Base-by-base conservation (phyloP, 106 monocot genomes). In the Vanilla planifolia region DNA sequence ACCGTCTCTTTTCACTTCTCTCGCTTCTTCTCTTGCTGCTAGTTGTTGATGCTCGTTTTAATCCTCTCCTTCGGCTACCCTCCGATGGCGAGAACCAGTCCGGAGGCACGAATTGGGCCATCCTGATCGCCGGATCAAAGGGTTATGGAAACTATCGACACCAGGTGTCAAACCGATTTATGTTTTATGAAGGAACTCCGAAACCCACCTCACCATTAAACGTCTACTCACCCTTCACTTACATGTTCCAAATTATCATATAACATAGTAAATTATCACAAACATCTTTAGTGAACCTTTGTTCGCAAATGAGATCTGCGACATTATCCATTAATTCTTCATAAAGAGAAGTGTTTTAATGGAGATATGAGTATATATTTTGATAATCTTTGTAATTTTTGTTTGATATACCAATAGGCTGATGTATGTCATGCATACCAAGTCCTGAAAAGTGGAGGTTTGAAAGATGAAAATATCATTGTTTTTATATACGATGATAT, bases 401-500 rank as follows among this genome's bases (percentile, higher is more conserved):
- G n/a, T n/a, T n/a, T 21, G 4, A 67, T 8, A 17, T 56, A 61
- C 28, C 25, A 35, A 50, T 58, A 98, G 96, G 96, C 96, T 32
- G 96, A 98, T 62, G 40, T 92, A 37, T 98, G 96, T 53, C 96
- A 98, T 73, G 91, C 96, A 21, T 98, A 98, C 50, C 96, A 92
- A 79, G 70, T 92, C 63, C 63, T 98, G 84, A 91, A 79, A 77
- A 77, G 59, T 29, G 96, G 96, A 36, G 96, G 96, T 43, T 33
- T 98, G 53, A 88, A 87, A 67, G 96, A 98, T 77, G 96, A 98
- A 71, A 98, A 98, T 48, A 98, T 98, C 67, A 73, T 98, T 59
- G 85, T 98, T 37, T 98, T 98, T 67, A 98, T 98, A 91, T 98
- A 88, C 48, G 96, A 96, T 74, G 96, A 96, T 66, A 96, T 96